Base-by-base conservation (phyloP, 2,329 filamentous ascomycete genomes). In the Colletotrichum noveboracense region DNA sequence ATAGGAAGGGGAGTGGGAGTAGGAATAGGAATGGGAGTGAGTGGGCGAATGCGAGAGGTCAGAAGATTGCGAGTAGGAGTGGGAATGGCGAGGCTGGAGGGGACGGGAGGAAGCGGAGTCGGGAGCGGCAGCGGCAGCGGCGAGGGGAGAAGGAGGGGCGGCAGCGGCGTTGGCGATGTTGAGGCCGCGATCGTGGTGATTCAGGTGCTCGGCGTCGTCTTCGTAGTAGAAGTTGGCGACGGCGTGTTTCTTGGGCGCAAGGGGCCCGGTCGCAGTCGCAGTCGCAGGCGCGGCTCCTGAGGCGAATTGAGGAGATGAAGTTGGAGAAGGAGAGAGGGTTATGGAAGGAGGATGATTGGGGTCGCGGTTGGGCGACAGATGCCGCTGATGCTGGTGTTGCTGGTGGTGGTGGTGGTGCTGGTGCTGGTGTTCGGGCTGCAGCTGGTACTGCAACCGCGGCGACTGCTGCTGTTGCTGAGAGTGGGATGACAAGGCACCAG, bases 171-270 rank as follows among this genome's bases (percentile, higher is more conserved):
- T 60, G 70, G 24, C 66, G 34, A 30, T 67, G 34, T 34, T 32
- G 24, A 12, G 28, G 36, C 58, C 43, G 56, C 64, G 52, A 26
- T 38, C 18, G 26, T 70, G 26, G 43, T 70, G 30, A 30, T 69
- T 55, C 10, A 71, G 24, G 30, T 60, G 69, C 13, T 65, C 69
- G 69, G 32, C 38, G 34, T 76, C 71, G 71, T 61, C 67, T 67
- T 76, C 74, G 70, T 71, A 76, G 70, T 48, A 66, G 58, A 74
- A 76, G 70, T 76, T 69, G 70, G 74, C 64, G 64, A 70, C 75
- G 65, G 71, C 65, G 62, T 68, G 71, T 32, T 67, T 65, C 21
- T 77, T 77, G 67, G 75, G 73, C 58, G 65, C 66, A 30, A 60
- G 52, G 62, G 68, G 73, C 68, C 73, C 68, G 48, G 69, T 55